Evolutionary conservation across 2,329 filamentous ascomycete genomes (phyloP).

Genomic region (Pseudogymnoascus sp.): DNA sequence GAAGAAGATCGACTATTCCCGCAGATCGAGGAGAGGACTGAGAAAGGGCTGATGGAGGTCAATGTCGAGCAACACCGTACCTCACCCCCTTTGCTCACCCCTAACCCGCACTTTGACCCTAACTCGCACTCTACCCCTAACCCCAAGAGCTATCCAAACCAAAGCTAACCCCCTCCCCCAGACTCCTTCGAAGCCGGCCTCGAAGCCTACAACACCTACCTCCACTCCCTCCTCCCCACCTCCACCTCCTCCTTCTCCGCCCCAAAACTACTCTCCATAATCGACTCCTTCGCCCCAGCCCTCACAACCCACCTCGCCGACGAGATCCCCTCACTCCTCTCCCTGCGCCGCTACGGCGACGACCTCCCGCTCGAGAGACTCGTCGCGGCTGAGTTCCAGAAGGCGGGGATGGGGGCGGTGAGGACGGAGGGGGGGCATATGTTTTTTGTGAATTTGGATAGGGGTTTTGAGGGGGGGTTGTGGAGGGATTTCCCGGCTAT

Average conservation of each 20-base stretch:
- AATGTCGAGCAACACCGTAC: not conserved
- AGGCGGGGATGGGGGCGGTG: constrained; percentile 9
- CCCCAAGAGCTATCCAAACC: not conserved
- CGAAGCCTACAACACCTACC: constrained; percentile 11
- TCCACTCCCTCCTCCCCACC: constrained; percentile 5
- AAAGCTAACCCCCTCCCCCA: not conserved
- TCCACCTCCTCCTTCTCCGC: constrained; percentile 11
- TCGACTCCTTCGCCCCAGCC: not conserved
- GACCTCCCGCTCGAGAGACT: constrained; percentile 8
- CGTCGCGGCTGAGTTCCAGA: constrained; percentile 10
- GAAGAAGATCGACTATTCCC: not conserved
- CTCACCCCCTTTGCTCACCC: not conserved
- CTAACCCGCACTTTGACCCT: not conserved
- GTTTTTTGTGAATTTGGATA: constrained; percentile 17
- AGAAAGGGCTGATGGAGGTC: not conserved
- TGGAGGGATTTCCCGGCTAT: constrained; percentile 15
- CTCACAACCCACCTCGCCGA: not conserved
- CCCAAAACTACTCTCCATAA: constrained; percentile 8
- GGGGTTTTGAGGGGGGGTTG: constrained; percentile 14
- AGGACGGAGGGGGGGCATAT: constrained; percentile 14
- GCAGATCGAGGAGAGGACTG: not conserved
- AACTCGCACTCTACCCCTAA: not conserved
- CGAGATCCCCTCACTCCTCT: not conserved
- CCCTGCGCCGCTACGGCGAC: constrained; percentile 10
- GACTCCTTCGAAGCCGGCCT: constrained; percentile 15